phyloP scores from a whole-genome alignment of 2,329 filamentous ascomycete species.

The Cladophialophora yegresii region DNA sequence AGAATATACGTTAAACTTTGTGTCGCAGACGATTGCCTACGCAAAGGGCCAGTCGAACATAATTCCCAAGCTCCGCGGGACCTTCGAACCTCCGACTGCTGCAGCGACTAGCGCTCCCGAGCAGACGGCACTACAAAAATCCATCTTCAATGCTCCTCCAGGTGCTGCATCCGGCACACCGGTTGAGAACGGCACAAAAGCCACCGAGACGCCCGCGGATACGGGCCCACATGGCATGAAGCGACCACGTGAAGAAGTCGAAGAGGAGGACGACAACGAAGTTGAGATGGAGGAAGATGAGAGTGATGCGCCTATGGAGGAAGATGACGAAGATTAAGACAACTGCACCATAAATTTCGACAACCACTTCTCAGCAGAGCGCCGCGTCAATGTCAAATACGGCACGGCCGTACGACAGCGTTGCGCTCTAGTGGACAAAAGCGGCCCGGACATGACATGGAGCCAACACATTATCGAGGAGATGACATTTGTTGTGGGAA shows the following conservation, averaged over 20 bases:
- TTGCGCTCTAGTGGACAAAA: not conserved
- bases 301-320: slow-evolving; percentile 69
- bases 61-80: slow-evolving; percentile 87
- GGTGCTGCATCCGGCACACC: slow-evolving; percentile 54
- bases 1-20: slow-evolving; percentile 12
- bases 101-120: slow-evolving; percentile 59
- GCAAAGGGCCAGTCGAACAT: slow-evolving; percentile 86
- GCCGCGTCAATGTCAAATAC: not conserved
- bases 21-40: slow-evolving; percentile 79
- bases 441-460: not conserved
- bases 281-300: slow-evolving; percentile 68
- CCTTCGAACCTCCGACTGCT: slow-evolving; percentile 69
- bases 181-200: slow-evolving; percentile 42
- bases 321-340: slow-evolving; percentile 68
- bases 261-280: slow-evolving; percentile 57
- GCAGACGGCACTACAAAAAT: slow-evolving; percentile 74
- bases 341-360: not conserved
- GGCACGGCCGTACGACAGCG: not conserved
- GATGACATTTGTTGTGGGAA: not conserved
- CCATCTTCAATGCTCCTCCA: slow-evolving; percentile 70
- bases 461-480: not conserved
- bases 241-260: slow-evolving; percentile 68
- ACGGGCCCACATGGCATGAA: slow-evolving; percentile 63
- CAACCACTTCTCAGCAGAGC: not conserved
- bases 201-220: slow-evolving; percentile 59